Evolutionary conservation across 306 rosid species (phyloP).

Genomic region (Lablab purpureus): DNA sequence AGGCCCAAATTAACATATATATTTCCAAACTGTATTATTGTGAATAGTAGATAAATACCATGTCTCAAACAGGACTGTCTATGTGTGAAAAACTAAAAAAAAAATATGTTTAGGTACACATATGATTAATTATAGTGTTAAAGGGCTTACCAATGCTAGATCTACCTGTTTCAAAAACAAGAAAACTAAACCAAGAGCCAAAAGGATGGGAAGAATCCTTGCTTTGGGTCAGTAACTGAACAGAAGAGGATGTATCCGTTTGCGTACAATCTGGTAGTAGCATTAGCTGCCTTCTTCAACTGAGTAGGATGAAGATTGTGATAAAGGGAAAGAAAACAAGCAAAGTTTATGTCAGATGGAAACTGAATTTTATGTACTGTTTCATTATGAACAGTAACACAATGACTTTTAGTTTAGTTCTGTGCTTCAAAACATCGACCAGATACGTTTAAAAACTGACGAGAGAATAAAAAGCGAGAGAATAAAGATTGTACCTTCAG

Average conservation of each 20-base stretch:
- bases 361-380: constrained; percentile 51
- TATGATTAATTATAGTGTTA: constrained; percentile 18
- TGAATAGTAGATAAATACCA: background rate
- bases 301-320: constrained; percentile 55
- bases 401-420: constrained; percentile 10
- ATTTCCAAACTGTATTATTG: background rate
- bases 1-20: background rate
- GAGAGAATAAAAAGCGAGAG: constrained; percentile 39
- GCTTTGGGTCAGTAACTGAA: constrained; percentile 35
- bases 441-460: constrained; percentile 35
- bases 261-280: constrained; percentile 42
- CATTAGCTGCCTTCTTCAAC: constrained; percentile 47
- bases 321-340: constrained; percentile 50
- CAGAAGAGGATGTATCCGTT: constrained; percentile 39
- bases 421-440: constrained; percentile 32
- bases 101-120: background rate
- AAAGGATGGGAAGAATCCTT: constrained; percentile 31
- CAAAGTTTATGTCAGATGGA: constrained; percentile 62
- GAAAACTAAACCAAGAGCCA: constrained; percentile 33
- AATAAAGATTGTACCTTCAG: constrained; percentile 62
- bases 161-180: constrained; percentile 48
- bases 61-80: background rate
- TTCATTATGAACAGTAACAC: constrained; percentile 30
- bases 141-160: constrained; percentile 57
- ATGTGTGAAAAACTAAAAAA: background rate